Conservation (phyloP, 2,329 filamentous ascomycete species). For the Thielaviopsis euricoi region DNA sequence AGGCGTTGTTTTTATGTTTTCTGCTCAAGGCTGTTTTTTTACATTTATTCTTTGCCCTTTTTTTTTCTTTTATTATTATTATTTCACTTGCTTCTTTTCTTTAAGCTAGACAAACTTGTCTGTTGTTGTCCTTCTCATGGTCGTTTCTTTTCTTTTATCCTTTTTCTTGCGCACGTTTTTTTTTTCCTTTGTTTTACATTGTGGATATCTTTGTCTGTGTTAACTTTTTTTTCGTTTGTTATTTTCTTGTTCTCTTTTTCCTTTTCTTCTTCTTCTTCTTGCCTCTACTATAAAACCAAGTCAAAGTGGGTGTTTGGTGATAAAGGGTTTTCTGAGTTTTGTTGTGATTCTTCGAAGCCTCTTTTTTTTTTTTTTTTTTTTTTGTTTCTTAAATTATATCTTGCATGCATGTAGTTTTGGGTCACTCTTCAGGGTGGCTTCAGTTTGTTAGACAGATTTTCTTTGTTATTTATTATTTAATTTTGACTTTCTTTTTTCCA, state of each 20-base stretch:
- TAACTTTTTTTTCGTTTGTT: neutral
- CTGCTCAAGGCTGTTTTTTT: neutral
- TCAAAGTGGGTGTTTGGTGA: neutral
- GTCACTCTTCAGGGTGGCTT: neutral
- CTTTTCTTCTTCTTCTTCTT: no score
- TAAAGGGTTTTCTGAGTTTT: neutral
- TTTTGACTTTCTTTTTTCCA: neutral
- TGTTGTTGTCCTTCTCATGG: neutral
- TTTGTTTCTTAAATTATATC: neutral
- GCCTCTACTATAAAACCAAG: neutral
- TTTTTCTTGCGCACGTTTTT: neutral
- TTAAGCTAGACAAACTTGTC: neutral
- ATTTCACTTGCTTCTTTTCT: neutral
- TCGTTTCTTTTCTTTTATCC: no score
- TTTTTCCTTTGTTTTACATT: neutral
- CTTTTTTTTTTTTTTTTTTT: neutral
- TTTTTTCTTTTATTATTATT: neutral
- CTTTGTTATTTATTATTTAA: neutral
- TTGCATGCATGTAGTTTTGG: neutral
- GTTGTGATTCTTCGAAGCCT: neutral
- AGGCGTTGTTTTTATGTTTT: neutral
- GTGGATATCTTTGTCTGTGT: neutral
- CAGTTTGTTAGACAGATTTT: neutral
- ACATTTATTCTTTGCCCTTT: neutral
- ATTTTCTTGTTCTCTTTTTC: neutral